Evolutionary conservation across 306 rosid species (phyloP).

Genomic region (Coriaria nepalensis): DNA sequence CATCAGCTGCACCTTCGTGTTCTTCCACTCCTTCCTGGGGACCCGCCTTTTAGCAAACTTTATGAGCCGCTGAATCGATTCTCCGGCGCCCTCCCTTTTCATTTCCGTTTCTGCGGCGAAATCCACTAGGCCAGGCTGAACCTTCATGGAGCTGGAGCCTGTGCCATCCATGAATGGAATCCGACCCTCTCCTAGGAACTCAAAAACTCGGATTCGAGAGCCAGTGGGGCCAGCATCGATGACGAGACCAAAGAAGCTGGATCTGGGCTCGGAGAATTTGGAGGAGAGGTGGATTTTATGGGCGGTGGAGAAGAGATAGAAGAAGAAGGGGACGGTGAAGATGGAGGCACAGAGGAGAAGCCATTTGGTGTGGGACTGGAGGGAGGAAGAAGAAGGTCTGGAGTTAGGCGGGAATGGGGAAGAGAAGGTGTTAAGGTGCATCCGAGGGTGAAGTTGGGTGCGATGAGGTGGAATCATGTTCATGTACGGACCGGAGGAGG

Average conservation of each 20-base stretch:
- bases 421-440: too few species aligned
- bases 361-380: conserved; percentile 16
- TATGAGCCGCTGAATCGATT: conserved; percentile 13
- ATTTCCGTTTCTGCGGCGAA: not conserved
- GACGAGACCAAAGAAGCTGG: conserved; percentile 24
- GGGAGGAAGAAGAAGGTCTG: too few species aligned
- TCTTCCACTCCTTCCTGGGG: conserved; percentile 22
- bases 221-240: conserved; percentile 16
- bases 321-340: conserved; percentile 31
- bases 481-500: too few species aligned
- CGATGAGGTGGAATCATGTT: too few species aligned
- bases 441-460: too few species aligned
- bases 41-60: conserved; percentile 25
- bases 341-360: conserved; percentile 17
- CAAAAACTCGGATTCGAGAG: conserved; percentile 24
- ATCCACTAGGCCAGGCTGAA: conserved; percentile 11
- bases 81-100: conserved; percentile 3
- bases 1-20: conserved; percentile 20
- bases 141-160: conserved; percentile 15
- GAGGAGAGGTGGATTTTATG: conserved; percentile 27
- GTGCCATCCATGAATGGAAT: not conserved
- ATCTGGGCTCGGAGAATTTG: conserved; percentile 21
- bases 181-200: conserved; percentile 13
- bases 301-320: conserved; percentile 39
- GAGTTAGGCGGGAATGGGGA: too few species aligned